phyloP scores from a whole-genome alignment of 306 rosid species.

The Trifolium pratense region DNA sequence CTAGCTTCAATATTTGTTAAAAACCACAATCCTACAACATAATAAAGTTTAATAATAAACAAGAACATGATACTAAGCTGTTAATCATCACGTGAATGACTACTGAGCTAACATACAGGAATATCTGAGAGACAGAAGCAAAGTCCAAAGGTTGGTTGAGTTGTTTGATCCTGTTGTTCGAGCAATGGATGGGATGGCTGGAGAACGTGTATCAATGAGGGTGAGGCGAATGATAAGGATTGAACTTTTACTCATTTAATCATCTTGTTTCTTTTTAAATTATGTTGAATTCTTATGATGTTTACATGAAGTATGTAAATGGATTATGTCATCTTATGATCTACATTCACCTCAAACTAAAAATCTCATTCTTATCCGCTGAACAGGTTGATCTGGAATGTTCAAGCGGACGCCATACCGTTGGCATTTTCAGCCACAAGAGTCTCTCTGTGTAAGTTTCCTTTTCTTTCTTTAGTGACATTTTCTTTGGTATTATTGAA shows the following conservation, averaged over 20 bases:
- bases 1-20: slow-evolving; percentile 16
- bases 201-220: slow-evolving; percentile 97
- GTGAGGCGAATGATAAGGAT: slow-evolving; percentile 51
- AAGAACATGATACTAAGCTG: slow-evolving; percentile 10
- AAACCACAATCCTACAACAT: slow-evolving; percentile 8
- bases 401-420: slow-evolving; percentile 70
- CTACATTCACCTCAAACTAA: background rate
- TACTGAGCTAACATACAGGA: slow-evolving; percentile 58
- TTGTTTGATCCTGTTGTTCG: slow-evolving; percentile 86
- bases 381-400: slow-evolving; percentile 88
- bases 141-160: slow-evolving; percentile 73
- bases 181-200: slow-evolving; percentile 72
- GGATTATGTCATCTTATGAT: slow-evolving; percentile 6
- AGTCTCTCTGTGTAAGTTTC: slow-evolving; percentile 72
- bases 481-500: slow-evolving; percentile 40
- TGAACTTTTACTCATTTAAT: slow-evolving; percentile 20
- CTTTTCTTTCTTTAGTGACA: slow-evolving; percentile 15
- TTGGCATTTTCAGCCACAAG: slow-evolving; percentile 80
- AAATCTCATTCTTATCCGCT: slow-evolving; percentile 9
- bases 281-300: slow-evolving; percentile 1
- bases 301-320: slow-evolving; percentile 6
- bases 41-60: slow-evolving; percentile 2
- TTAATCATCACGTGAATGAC: slow-evolving; percentile 29
- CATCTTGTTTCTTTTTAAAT: background rate
- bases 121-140: slow-evolving; percentile 74